A percentile compares a stretch with the other conserved stretches of the same genome.
These are phyloP conservation scores for Leccinum variabile DNA, from an alignment of 1,284 basidiomycete genomes.

Conservation along the genomic window DNA sequence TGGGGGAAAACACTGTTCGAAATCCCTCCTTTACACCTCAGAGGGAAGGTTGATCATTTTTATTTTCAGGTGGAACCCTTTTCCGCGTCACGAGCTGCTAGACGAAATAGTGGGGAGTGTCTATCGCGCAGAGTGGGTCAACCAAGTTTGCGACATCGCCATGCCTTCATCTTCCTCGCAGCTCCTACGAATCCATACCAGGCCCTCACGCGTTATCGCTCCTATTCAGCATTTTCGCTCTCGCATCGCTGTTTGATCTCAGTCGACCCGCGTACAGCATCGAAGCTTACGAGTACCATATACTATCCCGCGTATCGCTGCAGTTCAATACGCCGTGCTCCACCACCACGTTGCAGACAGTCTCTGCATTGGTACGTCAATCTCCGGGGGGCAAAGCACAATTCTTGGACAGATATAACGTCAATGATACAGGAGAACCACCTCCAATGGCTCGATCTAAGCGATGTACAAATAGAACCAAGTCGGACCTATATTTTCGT, in stretches of 20 bases:
- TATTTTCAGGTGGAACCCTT: conserved; percentile 36
- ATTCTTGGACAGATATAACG: not conserved
- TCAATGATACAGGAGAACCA: conserved; percentile 49
- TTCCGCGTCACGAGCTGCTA: conserved; percentile 46
- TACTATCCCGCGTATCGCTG: conserved; percentile 53
- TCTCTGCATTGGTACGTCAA: conserved; percentile 52
- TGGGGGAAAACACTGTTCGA: conserved; percentile 51
- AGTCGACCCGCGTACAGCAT: conserved; percentile 42
- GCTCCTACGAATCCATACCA: conserved; percentile 36
- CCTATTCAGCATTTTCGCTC: conserved; percentile 55
- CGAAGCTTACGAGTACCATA: conserved; percentile 59
- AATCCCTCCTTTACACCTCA: not conserved
- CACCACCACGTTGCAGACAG: conserved; percentile 51
- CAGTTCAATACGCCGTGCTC: conserved; percentile 44
- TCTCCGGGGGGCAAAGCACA: not conserved
- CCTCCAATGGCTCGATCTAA: conserved; percentile 57
- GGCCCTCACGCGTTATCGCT: conserved; percentile 50
- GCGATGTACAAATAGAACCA: conserved; percentile 49
- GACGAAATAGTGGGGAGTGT: conserved; percentile 49
- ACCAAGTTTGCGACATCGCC: conserved; percentile 9
- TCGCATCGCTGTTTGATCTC: conserved; percentile 52
- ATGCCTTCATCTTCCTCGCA: conserved; percentile 17
- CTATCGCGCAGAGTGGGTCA: conserved; percentile 45
- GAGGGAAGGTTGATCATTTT: conserved; percentile 9
- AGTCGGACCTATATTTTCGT: conserved; percentile 54